Base-by-base conservation (phyloP, 306 rosid species). In the Medicago lupulina region DNA sequence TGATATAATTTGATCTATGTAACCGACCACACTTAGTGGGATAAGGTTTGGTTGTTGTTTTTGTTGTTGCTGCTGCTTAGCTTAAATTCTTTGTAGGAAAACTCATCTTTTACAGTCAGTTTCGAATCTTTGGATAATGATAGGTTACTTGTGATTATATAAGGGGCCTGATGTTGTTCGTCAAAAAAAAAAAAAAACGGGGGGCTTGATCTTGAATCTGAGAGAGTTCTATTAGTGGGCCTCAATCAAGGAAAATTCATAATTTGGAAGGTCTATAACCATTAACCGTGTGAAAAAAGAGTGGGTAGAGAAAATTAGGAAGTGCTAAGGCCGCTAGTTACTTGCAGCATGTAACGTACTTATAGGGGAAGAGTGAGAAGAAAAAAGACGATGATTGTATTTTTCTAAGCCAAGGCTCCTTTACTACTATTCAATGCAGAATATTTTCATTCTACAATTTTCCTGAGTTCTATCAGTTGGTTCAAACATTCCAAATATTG, bases 81-180 rank as follows among this genome's bases (percentile, higher is more conserved):
- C 66, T 55, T 64, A 53, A 74, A 34, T 73, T 65, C 43, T 73
- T 16, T 13, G 17, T 64, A 14, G 73, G 46, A 57, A 50, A 50
- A 50, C 4, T 50, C 2, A n/a, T n/a, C 9, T 50, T 50, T 50
- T 50, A 50, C 21, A 15, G 9, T 50, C 19, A 2, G 57, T n/a
- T n/a, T 50, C 3, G 31, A 28, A 28, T 28, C 31, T 28, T 28
- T 28, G n/a, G 57, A 50, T 50, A 50, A 50, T 7, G 57, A 50
- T n/a, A 50, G 19, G 57, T 50, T 50, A n/a, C 57, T 50, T 50
- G 17, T n/a, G 21, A 50, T 50, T 50, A n/a, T 50, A n/a, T n/a
- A 50, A 50, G 55, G 55, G 18, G 55, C 18, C 55, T 14, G 7
- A 15, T 50, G 55, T 28, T 28, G 31, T 28, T 28, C 31, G 31